Evolutionary conservation across 2,329 filamentous ascomycete species (phyloP).

Genomic region (Diaporthe aspalathi): DNA sequence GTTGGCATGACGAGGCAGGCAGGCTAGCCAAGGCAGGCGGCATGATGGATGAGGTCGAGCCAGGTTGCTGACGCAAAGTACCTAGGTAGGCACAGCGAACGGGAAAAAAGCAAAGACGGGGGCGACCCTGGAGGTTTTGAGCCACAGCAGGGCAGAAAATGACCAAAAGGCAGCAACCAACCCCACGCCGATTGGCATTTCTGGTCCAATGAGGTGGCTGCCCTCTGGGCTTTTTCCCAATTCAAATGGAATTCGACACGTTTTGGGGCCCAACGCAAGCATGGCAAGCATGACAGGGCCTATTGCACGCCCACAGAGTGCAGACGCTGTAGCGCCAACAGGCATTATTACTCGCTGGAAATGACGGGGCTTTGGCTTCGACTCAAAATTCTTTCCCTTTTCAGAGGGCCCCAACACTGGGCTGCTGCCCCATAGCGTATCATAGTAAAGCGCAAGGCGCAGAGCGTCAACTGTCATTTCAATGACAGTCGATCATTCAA

Average conservation of each 20-base stretch:
- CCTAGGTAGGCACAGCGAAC: conserved; percentile 1
- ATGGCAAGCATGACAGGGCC: not conserved
- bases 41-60: not conserved
- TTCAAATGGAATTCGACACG: conserved; percentile 38
- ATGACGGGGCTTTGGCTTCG: conserved; percentile 12
- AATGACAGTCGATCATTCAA: conserved; percentile 7
- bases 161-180: conserved; percentile 19
- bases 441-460: not conserved
- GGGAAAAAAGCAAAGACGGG: conserved; percentile 21
- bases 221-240: conserved; percentile 40
- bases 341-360: conserved; percentile 39
- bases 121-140: conserved; percentile 21
- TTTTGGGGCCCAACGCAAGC: conserved; percentile 16
- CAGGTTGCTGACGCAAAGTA: not conserved
- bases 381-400: conserved; percentile 32
- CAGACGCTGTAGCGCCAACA: conserved; percentile 35
- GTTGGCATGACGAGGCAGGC: conserved; percentile 1
- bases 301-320: not conserved
- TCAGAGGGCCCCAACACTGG: not conserved
- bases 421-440: conserved; percentile 16
- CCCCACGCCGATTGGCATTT: conserved; percentile 45
- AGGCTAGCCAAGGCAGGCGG: not conserved
- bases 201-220: conserved; percentile 50
- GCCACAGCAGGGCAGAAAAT: not conserved
- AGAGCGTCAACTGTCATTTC: conserved; percentile 17